Percentiles rank a stretch among this genome's conserved stretches.
Evolutionary conservation across 352 stramenopile species (phyloP).

Genomic region (Globisporangium carolinianum): DNA sequence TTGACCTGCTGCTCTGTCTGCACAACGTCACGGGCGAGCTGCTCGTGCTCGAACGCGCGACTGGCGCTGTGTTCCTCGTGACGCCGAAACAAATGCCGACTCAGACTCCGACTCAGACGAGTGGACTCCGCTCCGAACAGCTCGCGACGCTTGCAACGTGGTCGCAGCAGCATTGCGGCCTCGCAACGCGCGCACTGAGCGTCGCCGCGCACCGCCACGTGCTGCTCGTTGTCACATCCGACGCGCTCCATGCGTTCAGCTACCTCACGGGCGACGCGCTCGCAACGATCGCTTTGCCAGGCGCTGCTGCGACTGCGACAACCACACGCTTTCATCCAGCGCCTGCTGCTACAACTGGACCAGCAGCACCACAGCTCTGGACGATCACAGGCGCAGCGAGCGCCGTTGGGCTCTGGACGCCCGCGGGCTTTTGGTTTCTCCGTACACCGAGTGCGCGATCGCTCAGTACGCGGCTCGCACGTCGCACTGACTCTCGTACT

Average conservation of each 20-base stretch:
- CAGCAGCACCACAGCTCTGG: slow-evolving; percentile 28
- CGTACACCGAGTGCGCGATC: slow-evolving; percentile 39
- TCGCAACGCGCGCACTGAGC: slow-evolving; percentile 7
- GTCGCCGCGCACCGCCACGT: slow-evolving; percentile 41
- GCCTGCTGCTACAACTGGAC: neutral
- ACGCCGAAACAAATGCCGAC: slow-evolving; percentile 10
- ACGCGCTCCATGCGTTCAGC: slow-evolving; percentile 39
- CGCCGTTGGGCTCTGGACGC: slow-evolving; percentile 46
- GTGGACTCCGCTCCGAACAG: slow-evolving; percentile 10
- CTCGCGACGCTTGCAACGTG: slow-evolving; percentile 22
- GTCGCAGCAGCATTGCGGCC: slow-evolving; percentile 1
- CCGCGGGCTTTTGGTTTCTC: slow-evolving; percentile 60
- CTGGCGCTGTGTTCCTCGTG: slow-evolving; percentile 37
- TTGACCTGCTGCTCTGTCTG: slow-evolving; percentile 27
- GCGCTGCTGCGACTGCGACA: neutral
- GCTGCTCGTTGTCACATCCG: slow-evolving; percentile 18
- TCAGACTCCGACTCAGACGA: neutral
- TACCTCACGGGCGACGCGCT: slow-evolving; percentile 40
- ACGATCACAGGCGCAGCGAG: slow-evolving; percentile 38
- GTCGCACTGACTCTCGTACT: too few relatives aligned
- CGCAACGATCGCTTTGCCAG: slow-evolving; percentile 27
- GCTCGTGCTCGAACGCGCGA: slow-evolving; percentile 31
- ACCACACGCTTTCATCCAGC: neutral
- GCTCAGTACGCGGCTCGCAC: slow-evolving; percentile 18
- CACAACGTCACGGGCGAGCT: slow-evolving; percentile 79